phyloP scores from a whole-genome alignment of 331 rosid genomes.

The Pyrus hybrid region DNA sequence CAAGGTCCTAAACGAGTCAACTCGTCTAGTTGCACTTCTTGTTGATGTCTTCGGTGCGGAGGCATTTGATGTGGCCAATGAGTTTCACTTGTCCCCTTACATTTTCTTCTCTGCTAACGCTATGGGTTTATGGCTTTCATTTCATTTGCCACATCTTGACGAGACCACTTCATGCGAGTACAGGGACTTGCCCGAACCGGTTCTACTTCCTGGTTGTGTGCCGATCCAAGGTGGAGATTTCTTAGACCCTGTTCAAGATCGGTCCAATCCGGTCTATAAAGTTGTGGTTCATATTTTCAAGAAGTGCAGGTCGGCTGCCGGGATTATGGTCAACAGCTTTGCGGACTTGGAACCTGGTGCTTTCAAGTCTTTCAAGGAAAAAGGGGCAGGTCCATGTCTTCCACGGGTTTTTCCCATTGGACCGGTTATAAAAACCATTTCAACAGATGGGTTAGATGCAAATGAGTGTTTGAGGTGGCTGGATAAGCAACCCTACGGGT shows the following conservation, averaged over 20 bases:
- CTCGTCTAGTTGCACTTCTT: conserved; percentile 11
- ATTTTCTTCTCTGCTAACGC: conserved; percentile 18
- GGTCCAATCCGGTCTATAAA: conserved; percentile 19
- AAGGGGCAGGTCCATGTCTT: neutral
- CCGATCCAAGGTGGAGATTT: conserved; percentile 28
- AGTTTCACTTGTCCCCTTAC: conserved; percentile 18
- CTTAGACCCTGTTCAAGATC: neutral
- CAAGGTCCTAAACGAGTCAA: neutral
- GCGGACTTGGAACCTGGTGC: conserved; percentile 15
- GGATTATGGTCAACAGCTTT: conserved; percentile 36
- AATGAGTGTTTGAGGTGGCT: conserved; percentile 17
- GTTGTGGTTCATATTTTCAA: neutral
- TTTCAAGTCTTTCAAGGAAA: conserved; percentile 9
- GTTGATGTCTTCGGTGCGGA: conserved; percentile 22
- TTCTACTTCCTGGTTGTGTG: conserved; percentile 45
- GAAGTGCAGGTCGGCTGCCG: neutral
- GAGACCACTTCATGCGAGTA: conserved; percentile 22
- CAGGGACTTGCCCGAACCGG: conserved; percentile 14
- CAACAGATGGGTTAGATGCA: neutral
- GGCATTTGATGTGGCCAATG: conserved; percentile 27
- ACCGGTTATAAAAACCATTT: neutral
- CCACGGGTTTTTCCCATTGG: conserved; percentile 21
- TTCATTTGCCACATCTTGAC: conserved; percentile 27
- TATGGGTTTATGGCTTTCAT: conserved; percentile 18
- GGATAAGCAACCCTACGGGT: conserved; percentile 12